These are phyloP conservation scores for Penstemon barbatus DNA, from an alignment of 257 asterid genomes.

Conservation along the genomic window DNA sequence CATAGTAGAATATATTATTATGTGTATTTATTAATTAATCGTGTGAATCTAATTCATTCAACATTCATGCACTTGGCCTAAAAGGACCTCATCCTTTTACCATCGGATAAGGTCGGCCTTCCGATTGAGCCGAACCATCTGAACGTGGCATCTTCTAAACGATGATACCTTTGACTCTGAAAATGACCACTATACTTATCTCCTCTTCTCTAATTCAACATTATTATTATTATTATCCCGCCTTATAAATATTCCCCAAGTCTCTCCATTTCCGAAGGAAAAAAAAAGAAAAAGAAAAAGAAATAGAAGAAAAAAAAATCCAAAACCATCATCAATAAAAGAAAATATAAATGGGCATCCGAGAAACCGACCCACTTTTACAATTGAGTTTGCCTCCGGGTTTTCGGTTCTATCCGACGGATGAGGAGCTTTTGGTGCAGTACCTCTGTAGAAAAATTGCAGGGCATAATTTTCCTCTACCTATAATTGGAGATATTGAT, in stretches of 20 bases:
- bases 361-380: conserved; percentile 67
- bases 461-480: conserved; percentile 59
- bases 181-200: conserved; percentile 61
- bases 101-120: conserved; percentile 59
- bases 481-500: conserved; percentile 69
- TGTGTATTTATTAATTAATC: too few relatives aligned
- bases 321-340: background rate
- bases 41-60: too few relatives aligned
- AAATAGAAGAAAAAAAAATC: background rate
- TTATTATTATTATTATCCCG: background rate
- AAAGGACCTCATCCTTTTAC: background rate
- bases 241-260: conserved; percentile 44
- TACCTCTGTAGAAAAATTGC: conserved; percentile 71
- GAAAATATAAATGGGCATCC: conserved; percentile 50
- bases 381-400: conserved; percentile 88
- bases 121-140: conserved; percentile 30
- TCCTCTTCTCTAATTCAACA: background rate
- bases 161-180: conserved; percentile 32
- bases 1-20: too few relatives aligned
- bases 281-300: background rate
- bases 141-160: conserved; percentile 53
- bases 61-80: conserved; percentile 48
- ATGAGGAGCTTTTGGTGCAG: conserved; percentile 84
- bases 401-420: conserved; percentile 83
- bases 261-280: conserved; percentile 10